Conservation (phyloP, 2,329 filamentous ascomycete species). For the Coniochaeta hoffmannii region DNA sequence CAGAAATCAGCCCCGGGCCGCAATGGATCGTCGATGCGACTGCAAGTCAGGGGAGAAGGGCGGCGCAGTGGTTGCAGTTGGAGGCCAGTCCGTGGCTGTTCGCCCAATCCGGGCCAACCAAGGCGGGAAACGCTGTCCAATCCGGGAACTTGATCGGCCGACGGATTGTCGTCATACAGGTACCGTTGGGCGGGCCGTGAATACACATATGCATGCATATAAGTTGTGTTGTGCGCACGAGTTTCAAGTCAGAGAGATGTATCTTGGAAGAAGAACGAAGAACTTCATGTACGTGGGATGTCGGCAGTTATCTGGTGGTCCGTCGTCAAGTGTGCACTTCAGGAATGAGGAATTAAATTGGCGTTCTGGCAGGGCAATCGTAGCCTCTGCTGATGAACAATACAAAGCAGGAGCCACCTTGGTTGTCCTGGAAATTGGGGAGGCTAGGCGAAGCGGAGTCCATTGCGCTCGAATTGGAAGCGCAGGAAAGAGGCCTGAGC, state of each 20-base stretch:
- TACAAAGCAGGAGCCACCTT: neutral
- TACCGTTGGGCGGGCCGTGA: neutral
- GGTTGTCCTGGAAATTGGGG: constrained; percentile 2
- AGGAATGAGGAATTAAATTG: neutral
- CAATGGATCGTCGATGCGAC: neutral
- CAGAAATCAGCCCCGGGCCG: neutral
- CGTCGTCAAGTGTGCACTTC: neutral
- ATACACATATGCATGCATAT: neutral
- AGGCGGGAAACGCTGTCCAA: neutral
- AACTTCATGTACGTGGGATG: neutral
- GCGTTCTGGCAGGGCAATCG: neutral
- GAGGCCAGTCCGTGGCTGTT: neutral
- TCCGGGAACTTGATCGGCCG: neutral
- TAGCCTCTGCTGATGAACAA: neutral
- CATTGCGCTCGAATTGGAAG: neutral
- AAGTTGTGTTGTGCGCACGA: neutral
- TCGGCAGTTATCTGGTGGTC: neutral
- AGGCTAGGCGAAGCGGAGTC: constrained; percentile 1
- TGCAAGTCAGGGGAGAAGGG: neutral
- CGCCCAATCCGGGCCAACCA: neutral
- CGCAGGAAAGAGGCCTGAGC: neutral
- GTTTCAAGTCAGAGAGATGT: neutral
- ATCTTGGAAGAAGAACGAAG: neutral
- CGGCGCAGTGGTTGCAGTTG: neutral
- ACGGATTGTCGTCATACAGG: constrained; percentile 1